Evolutionary conservation across 257 asterid genomes (phyloP), one percentile per base, ranked within the genome.

Genomic region (Euphrasia confusa): DNA sequence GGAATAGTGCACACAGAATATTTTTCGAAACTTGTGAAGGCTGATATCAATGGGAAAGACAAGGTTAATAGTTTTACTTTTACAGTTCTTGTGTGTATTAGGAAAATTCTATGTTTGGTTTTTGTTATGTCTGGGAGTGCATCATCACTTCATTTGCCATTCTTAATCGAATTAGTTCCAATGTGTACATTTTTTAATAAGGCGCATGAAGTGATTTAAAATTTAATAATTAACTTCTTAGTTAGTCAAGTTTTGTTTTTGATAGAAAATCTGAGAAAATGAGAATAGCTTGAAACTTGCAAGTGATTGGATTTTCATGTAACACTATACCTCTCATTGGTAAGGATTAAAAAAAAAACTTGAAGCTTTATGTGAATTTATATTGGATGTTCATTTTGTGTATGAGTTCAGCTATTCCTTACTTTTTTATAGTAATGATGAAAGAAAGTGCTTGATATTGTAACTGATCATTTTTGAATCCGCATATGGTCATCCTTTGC

Each of bases 11-110:
- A 82, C 60, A 86, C 85, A 4, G 96, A 89, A 58, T 93, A 81
- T 77, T 84, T 75, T 84, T 93, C 99, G 26, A 93, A 87, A 77
- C 95, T 93, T 64, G 97, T 93, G 71, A 93, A 87, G 87, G 96
- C 91, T 60, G 97, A 86, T 77, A 78, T 92, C 76, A 89, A 89
- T 12, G 95, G 97, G 72, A 92, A 92, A 77, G 99, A 92, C 75
- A 83, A 89, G 97, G 99, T 92, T 59, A 56, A 24, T 44, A 33
- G 26, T 67, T 45, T 57, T 62, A 48, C 33, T 44, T 63, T 66
- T 33, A 21, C 52, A n/a, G 21, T 48, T 69, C 55, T 4, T 6
- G 6, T 24, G 12, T 30, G 54, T 45, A 44, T 21, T 2, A 28
- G 64, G 18, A 12, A 56, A 17, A 40, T 21, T 3, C 44, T 37